phyloP scores from a whole-genome alignment of 2,329 filamentous ascomycete species.

The Emmonsia crescens region DNA sequence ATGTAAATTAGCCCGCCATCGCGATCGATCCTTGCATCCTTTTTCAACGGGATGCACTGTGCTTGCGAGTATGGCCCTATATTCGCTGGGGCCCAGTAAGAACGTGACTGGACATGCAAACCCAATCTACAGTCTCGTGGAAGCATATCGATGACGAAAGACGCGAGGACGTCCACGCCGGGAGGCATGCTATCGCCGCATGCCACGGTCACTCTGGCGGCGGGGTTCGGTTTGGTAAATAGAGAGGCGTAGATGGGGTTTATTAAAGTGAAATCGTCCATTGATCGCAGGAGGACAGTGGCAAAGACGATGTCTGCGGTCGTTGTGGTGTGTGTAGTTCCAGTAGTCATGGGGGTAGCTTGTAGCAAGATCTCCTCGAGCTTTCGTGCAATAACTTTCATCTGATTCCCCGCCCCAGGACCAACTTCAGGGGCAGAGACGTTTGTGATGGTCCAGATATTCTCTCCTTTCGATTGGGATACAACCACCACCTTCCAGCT shows the following conservation, averaged over 20 bases:
- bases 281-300: constrained; percentile 62
- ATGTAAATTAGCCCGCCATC: constrained; percentile 46
- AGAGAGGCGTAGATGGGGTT: constrained; percentile 66
- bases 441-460: constrained; percentile 28
- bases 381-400: constrained; percentile 24
- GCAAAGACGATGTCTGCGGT: constrained; percentile 37
- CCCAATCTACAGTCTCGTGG: constrained; percentile 32
- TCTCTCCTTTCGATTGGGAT: constrained; percentile 16
- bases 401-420: constrained; percentile 30
- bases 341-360: background rate
- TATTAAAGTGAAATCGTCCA: constrained; percentile 65
- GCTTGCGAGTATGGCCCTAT: constrained; percentile 96
- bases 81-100: constrained; percentile 96
- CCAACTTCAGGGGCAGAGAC: constrained; percentile 31
- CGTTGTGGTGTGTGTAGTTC: constrained; percentile 8
- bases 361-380: constrained; percentile 13
- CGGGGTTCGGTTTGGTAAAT: constrained; percentile 70
- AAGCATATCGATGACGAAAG: constrained; percentile 36
- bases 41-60: constrained; percentile 43
- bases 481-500: constrained; percentile 12
- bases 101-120: constrained; percentile 83
- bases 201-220: constrained; percentile 72
- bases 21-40: constrained; percentile 16
- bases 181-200: constrained; percentile 57
- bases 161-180: constrained; percentile 51